phyloP scores from a whole-genome alignment of 1,139 yeast genomes.

The Diutina pseudorugosa region DNA sequence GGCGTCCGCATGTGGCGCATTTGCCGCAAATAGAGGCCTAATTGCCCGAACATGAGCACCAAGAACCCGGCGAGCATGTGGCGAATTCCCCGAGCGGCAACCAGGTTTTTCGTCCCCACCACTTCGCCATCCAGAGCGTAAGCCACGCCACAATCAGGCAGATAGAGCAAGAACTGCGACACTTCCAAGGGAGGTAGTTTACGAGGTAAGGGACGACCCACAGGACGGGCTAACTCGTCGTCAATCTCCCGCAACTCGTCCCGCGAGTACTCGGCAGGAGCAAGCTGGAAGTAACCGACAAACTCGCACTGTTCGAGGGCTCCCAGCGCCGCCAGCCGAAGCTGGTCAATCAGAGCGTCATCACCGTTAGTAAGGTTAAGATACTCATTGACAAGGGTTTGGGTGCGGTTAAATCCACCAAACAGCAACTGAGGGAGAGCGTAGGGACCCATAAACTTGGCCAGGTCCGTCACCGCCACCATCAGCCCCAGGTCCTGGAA shows the following conservation, averaged over 20 bases:
- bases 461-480: conserved; percentile 51
- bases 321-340: conserved; percentile 19
- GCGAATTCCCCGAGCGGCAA: conserved; percentile 30
- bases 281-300: conserved; percentile 54
- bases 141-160: conserved; percentile 79
- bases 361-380: conserved; percentile 29
- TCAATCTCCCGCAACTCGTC: conserved; percentile 53
- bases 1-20: conserved; percentile 68
- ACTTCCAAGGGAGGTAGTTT: conserved; percentile 44
- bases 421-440: conserved; percentile 45
- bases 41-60: conserved; percentile 24
- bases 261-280: conserved; percentile 40
- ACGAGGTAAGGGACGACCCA: conserved; percentile 58
- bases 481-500: conserved; percentile 61
- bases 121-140: conserved; percentile 25
- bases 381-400: conserved; percentile 23
- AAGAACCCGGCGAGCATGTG: conserved; percentile 37
- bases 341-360: conserved; percentile 24
- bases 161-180: conserved; percentile 49
- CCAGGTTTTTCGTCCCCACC: conserved; percentile 49
- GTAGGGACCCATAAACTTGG: conserved; percentile 60
- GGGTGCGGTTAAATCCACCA: conserved; percentile 29
- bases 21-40: conserved; percentile 36
- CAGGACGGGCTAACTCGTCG: conserved; percentile 55
- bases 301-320: conserved; percentile 57